Conservation (phyloP, 768 basidiomycete species). For the Panellus pusillus region DNA sequence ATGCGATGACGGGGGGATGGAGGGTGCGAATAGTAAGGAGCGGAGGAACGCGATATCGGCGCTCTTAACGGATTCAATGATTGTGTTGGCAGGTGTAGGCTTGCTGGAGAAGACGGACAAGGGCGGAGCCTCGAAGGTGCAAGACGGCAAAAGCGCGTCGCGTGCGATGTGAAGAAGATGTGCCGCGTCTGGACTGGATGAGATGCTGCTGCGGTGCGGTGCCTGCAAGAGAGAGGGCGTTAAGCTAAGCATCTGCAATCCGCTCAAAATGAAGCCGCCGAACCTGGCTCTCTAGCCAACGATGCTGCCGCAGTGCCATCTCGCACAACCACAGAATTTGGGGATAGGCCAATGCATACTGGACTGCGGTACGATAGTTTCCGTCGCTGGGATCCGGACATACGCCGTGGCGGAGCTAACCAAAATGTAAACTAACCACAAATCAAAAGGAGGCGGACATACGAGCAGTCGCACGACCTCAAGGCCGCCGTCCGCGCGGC, state of each 20-base stretch:
- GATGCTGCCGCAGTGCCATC: conserved; percentile 56
- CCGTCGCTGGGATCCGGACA: conserved; percentile 72
- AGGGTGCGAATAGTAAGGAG: conserved; percentile 54
- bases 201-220: conserved; percentile 20
- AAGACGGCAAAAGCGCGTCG: conserved; percentile 31
- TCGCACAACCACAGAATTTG: conserved; percentile 72
- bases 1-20: conserved; percentile 39
- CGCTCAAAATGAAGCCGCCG: conserved; percentile 22
- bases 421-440: conserved; percentile 3
- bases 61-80: conserved; percentile 55
- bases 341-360: conserved; percentile 64
- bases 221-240: conserved; percentile 14
- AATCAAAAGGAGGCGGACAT: conserved; percentile 26
- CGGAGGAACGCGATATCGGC: conserved; percentile 52
- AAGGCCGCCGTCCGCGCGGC: conserved; percentile 72
- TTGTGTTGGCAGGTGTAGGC: conserved; percentile 45
- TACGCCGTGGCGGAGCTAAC: conserved; percentile 66
- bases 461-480: conserved; percentile 71
- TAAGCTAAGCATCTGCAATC: conserved; percentile 25
- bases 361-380: conserved; percentile 70
- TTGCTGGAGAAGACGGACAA: conserved; percentile 42
- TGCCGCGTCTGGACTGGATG: conserved; percentile 30
- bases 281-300: conserved; percentile 63
- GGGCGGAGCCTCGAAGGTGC: conserved; percentile 41
- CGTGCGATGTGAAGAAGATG: conserved; percentile 38